phyloP scores from a whole-genome alignment of 78 protist species.

The Cyanophora paradoxa region DNA sequence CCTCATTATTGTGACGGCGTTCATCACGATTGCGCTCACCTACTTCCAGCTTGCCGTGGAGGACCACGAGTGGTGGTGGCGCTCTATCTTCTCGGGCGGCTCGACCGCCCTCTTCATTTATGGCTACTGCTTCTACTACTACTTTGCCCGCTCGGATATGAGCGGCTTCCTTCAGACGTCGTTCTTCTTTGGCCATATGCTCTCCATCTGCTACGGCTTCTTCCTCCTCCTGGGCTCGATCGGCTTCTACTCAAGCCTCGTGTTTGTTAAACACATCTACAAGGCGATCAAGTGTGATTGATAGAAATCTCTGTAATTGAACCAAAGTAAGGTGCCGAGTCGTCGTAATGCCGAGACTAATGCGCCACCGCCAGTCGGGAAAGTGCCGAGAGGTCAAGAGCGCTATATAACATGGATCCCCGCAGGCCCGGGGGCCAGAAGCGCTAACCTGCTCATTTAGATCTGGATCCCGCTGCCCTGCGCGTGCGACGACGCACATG shows the following conservation, averaged over 20 bases:
- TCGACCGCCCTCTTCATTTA: constrained; percentile 79
- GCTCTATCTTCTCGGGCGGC: constrained; percentile 59
- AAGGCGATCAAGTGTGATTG: constrained; percentile 19
- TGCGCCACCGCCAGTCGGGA: no score
- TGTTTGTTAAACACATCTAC: constrained; percentile 81
- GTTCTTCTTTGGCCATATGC: constrained; percentile 90
- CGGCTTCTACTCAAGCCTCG: constrained; percentile 78
- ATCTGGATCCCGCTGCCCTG: no score
- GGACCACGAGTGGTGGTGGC: constrained; percentile 87
- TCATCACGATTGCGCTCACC: constrained; percentile 87
- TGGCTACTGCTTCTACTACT: constrained; percentile 79
- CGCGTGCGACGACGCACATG: no score
- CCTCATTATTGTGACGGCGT: constrained; percentile 83
- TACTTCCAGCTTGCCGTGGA: constrained; percentile 92
- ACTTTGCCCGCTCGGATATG: constrained; percentile 72
- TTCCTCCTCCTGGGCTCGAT: constrained; percentile 89
- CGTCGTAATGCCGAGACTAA: no score
- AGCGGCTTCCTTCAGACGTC: constrained; percentile 83
- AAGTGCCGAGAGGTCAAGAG: no score
- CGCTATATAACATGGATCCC: no score
- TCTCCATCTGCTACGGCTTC: constrained; percentile 66
- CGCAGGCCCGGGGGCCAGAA: no score
- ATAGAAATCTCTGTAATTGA: no score
- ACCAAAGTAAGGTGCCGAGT: no score
- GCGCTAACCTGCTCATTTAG: no score